Percentiles rank a stretch among this genome's conserved stretches.
These are phyloP conservation scores for Alternaria sp. DNA, from an alignment of 2,329 filamentous ascomycete genomes.

Conservation along the genomic window DNA sequence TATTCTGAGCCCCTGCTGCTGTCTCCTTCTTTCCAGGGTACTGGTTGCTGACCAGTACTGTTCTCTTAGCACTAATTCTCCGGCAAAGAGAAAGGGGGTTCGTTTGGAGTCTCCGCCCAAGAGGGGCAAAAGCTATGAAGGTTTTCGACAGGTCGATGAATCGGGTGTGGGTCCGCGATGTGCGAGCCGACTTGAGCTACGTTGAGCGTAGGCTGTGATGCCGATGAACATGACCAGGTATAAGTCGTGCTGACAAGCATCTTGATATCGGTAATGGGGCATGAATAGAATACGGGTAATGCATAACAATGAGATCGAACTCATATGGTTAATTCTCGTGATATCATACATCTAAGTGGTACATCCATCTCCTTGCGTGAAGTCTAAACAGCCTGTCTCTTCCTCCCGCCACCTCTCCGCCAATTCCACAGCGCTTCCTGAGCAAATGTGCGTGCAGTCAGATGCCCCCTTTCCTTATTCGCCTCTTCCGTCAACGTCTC, in stretches of 20 bases:
- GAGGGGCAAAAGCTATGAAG: background rate
- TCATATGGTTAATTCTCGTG: background rate
- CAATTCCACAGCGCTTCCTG: conserved; percentile 90
- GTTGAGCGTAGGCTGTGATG: background rate
- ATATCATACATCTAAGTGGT: background rate
- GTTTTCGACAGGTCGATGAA: background rate
- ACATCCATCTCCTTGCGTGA: background rate
- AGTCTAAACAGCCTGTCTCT: conserved; percentile 59
- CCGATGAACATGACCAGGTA: no score
- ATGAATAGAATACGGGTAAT: background rate
- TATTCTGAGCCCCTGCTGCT: background rate
- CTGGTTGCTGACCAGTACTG: background rate
- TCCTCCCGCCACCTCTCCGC: conserved; percentile 71
- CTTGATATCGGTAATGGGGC: background rate
- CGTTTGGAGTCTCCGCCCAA: background rate
- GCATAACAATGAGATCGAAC: background rate
- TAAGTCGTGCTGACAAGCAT: background rate
- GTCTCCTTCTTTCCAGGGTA: background rate
- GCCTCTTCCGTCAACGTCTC: conserved; percentile 80
- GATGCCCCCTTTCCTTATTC: conserved; percentile 69
- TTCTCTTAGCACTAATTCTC: background rate
- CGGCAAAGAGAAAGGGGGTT: background rate
- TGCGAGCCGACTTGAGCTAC: background rate
- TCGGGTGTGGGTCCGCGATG: background rate
- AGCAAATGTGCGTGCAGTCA: conserved; percentile 82